Evolutionary conservation across 352 stramenopile genomes (phyloP).

Genomic region (Globisporangium abappressorium): DNA sequence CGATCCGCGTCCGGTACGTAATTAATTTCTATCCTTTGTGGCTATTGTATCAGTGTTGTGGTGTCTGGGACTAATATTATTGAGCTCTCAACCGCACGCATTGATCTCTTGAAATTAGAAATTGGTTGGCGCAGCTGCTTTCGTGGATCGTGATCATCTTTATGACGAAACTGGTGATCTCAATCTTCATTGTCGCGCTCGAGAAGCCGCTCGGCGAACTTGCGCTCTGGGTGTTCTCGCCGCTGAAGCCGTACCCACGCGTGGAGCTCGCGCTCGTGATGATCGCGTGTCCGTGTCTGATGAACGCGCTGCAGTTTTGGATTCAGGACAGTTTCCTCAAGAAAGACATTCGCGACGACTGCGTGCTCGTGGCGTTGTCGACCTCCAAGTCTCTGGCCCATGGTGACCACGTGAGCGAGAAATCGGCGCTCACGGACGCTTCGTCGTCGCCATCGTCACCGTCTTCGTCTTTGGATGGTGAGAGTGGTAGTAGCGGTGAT

Average conservation of each 20-base stretch:
- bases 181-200: slow-evolving; percentile 64
- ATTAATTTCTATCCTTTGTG: background rate
- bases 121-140: slow-evolving; percentile 73
- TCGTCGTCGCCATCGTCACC: slow-evolving; percentile 11
- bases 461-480: background rate
- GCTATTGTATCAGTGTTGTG: background rate
- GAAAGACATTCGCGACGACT: slow-evolving; percentile 70
- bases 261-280: slow-evolving; percentile 83
- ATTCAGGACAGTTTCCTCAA: slow-evolving; percentile 90
- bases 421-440: slow-evolving; percentile 17
- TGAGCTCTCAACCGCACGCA: background rate
- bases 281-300: slow-evolving; percentile 85
- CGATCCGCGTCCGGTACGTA: slow-evolving; percentile 41
- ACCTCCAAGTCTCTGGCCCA: slow-evolving; percentile 22
- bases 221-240: slow-evolving; percentile 66
- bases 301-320: slow-evolving; percentile 90
- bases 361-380: slow-evolving; percentile 36
- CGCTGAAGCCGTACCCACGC: slow-evolving; percentile 59
- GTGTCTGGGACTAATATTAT: background rate
- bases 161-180: slow-evolving; percentile 75
- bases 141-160: slow-evolving; percentile 85
- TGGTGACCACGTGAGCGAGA: slow-evolving; percentile 16
- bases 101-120: slow-evolving; percentile 14
- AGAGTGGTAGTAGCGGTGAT: background rate
- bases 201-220: slow-evolving; percentile 60